Evolutionary conservation across 106 monocot genomes (phyloP), one percentile per base, ranked within the genome.

Genomic region (Dendrobium officinale): DNA sequence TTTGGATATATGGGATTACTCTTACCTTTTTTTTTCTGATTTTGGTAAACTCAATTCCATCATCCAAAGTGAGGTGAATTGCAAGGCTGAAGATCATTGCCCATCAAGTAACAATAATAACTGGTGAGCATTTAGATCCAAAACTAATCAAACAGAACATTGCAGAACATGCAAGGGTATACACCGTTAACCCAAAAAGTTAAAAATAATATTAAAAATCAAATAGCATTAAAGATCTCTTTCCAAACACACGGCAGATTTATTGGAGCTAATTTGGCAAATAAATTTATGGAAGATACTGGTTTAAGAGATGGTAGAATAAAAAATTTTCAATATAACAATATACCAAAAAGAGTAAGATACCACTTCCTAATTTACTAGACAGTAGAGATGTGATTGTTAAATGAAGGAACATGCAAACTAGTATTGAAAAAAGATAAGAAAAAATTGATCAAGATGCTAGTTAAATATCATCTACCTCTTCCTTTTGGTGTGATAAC

Each of bases 401-500:
- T 74, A 75, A 75, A 75, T 45, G n/a, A 75, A 43, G 15, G 2
- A 75, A 18, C 26, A 44, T 66, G 64, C 5, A 43, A 13, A 15
- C 9, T 13, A 49, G 27, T 49, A 49, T 9, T 24, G 76, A 48
- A 7, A 37, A 51, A 51, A 18, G 19, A 47, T 13, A 1, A 48
- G 26, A 76, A 76, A 49, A 13, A 11, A 15, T 4, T 13, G 27
- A 47, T 51, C 15, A 18, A 73, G 18, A 43, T 51, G 42, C 17
- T 10, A 27, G 15, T 31, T 70, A 73, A 18, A 19, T 2, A 42
- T 19, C 3, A 20, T 43, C 15, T 37, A 93, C 97, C 97, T 94
- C 97, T 90, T 64, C 97, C 97, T 84, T 91, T 92, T 49, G 97
- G 97, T 26, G 97, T 98, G 78, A 98, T 94, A 51, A 94, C 77